phyloP scores from a whole-genome alignment of 169 alveolate species.

The Plasmodium ovale region DNA sequence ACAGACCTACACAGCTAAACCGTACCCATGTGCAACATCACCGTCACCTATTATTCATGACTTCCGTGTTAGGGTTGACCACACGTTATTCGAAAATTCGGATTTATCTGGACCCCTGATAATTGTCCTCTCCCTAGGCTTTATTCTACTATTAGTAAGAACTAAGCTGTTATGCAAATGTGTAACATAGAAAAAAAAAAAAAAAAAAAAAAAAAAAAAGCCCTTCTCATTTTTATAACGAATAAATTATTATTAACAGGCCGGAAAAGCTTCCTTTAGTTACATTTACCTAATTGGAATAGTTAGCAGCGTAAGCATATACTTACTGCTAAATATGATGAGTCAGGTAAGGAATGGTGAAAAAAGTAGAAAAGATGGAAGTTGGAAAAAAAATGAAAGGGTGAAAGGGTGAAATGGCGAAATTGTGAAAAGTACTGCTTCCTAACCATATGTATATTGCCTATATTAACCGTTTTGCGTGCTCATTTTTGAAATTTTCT shows the following conservation, averaged over 20 bases:
- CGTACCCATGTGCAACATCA: no score
- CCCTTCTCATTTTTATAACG: not conserved
- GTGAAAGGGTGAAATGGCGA: no score
- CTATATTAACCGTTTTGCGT: not conserved
- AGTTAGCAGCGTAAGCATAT: slow-evolving; percentile 85
- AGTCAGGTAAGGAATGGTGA: slow-evolving; percentile 65
- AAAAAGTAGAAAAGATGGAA: not conserved
- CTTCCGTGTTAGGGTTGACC: slow-evolving; percentile 34
- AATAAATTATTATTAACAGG: slow-evolving; percentile 23
- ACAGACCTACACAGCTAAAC: no score
- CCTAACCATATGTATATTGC: slow-evolving; percentile 11
- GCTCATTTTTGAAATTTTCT: not conserved
- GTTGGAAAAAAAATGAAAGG: slow-evolving; percentile 8
- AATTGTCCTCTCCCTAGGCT: slow-evolving; percentile 83
- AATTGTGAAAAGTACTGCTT: no score
- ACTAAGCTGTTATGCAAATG: slow-evolving; percentile 16
- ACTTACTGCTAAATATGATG: slow-evolving; percentile 79
- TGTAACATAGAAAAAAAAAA: not conserved
- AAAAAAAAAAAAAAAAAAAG: not conserved
- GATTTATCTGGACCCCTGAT: slow-evolving; percentile 88
- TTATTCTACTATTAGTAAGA: slow-evolving; percentile 81
- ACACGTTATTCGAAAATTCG: slow-evolving; percentile 76
- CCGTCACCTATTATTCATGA: not conserved
- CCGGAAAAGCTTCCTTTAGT: slow-evolving; percentile 83
- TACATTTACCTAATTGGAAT: slow-evolving; percentile 84